Base-by-base conservation (phyloP, 2,329 filamentous ascomycete genomes). In the Aspergillus versicolor region DNA sequence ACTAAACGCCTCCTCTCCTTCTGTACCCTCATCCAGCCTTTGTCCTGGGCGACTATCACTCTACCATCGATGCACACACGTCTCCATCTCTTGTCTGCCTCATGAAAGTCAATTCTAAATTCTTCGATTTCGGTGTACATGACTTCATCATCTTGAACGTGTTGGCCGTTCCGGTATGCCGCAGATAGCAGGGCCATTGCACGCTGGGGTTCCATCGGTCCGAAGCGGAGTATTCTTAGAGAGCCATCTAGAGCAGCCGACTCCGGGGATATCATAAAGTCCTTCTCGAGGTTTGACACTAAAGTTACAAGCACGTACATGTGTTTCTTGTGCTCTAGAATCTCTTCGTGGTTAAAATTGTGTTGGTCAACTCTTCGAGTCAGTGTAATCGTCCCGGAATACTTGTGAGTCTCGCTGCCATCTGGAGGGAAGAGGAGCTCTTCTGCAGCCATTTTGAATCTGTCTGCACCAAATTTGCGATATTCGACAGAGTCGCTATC, bases 41-140 rank as follows among this genome's bases (percentile, higher is more conserved):
- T 86, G 51, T 79, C 72, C 19, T 89, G 88, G 1, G 96, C 77
- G 57, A 84, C 82, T 3, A 97, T 84, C 66, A 96, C 95, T 52
- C 88, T 91, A 3, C 93, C 93, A 73, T 97, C 93, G n/a, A 97
- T 81, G 71, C 93, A 97, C 13, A 96, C 83, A 67, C 92, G 85
- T 59, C 93, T 81, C 92, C 92, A 97, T 52, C 86, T 79, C 54
- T 73, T 70, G 22, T 70, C 58, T 1, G 83, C 78, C 67, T 94
- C 90, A 1, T 77, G 61, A 37, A 91, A 86, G 15, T 83, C 81
- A 46, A 97, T 85, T 57, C 76, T 80, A 17, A 96, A 63, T 51
- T 83, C 83, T 2, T 88, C 83, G 6, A 94, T 81, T 53, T 84
- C 82, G 17, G 89, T 84, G 70, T 97, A 97, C 0, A 81, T 81